Base-by-base conservation (phyloP, 2,329 filamentous ascomycete species). In the Tolypocladium paradoxum region DNA sequence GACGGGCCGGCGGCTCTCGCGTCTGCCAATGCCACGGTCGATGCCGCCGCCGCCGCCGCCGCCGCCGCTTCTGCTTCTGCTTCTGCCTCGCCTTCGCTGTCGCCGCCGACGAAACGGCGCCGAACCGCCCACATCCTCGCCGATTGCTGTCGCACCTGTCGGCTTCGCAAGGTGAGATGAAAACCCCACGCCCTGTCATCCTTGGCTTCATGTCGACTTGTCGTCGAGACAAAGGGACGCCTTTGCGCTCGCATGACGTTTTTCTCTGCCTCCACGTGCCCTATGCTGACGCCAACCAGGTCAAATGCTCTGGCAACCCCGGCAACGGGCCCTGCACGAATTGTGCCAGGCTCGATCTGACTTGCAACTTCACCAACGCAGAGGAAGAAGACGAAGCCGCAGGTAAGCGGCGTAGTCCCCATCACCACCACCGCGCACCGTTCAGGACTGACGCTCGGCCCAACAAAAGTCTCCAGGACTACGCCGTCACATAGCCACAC, bases 281-380 rank as follows among this genome's bases (percentile, higher is more conserved):
- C 18, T n/a, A 9, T n/a, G 8, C 43, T 46, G 18, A 46, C 27
- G 27, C 16, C 27, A 3, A 45, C 14, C 58, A 73, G 71, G 70
- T 73, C n/a, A 73, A 71, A 65, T 74, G 71, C 53, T 63, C 66
- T 6, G 71, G 70, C 7, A 69, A 68, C 49, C 65, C 66, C 18
- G 62, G 61, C 22, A 61, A 63, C 43, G 68, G 65, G 9, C 58
- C 69, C 14, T 74, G 71, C 54, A 60, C 61, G 49, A 71, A 70
- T 54, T 74, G 71, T 53, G 58, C 61, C 22, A 61, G 70, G 45
- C 63, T 73, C 16, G 66, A 70, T 24, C 58, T 73, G 20, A 53
- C 57, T 3, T 74, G 71, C 55, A 67, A 64, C 50, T 73, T 73
- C 47, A 59, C 59, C 24, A 54, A 52, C 34, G 49, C 60, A 16